Conservation (phyloP, 2,329 filamentous ascomycete genomes). For the Ophiostoma quercus region DNA sequence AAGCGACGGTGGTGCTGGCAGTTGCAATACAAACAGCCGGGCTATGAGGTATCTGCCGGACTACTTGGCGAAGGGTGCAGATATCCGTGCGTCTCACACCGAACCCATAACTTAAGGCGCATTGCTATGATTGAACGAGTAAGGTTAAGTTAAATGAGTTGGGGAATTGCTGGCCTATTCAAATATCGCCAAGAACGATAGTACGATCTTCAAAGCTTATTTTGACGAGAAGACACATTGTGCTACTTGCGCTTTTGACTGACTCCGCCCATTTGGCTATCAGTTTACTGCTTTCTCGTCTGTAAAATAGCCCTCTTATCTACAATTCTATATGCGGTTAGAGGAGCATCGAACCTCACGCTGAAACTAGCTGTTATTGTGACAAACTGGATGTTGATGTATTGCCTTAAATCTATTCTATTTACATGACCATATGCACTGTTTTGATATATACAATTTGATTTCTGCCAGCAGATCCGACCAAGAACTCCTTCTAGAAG, state of each 20-base stretch:
- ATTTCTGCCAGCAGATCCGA: neutral
- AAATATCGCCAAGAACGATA: neutral
- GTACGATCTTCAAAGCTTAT: neutral
- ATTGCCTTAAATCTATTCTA: neutral
- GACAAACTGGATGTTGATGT: neutral
- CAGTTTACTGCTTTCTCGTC: too few species aligned
- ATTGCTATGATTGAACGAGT: neutral
- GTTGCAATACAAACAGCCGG: neutral
- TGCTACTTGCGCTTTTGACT: neutral
- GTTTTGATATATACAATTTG: neutral
- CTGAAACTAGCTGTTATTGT: neutral
- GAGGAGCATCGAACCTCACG: too few species aligned
- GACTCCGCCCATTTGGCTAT: neutral
- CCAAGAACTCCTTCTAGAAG: neutral
- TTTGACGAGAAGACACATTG: neutral
- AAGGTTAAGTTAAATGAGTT: neutral
- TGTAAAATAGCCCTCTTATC: too few species aligned
- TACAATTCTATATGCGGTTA: too few species aligned
- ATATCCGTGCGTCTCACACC: neutral
- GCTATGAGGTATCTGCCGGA: neutral
- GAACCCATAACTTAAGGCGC: neutral
- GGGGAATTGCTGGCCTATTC: neutral
- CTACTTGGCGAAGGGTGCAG: neutral
- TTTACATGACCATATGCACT: neutral
- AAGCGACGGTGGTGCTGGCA: neutral